Evolutionary conservation across 805 yeast species (phyloP), one percentile per base, ranked within the genome.

Genomic region (Candida qinlingensis): DNA sequence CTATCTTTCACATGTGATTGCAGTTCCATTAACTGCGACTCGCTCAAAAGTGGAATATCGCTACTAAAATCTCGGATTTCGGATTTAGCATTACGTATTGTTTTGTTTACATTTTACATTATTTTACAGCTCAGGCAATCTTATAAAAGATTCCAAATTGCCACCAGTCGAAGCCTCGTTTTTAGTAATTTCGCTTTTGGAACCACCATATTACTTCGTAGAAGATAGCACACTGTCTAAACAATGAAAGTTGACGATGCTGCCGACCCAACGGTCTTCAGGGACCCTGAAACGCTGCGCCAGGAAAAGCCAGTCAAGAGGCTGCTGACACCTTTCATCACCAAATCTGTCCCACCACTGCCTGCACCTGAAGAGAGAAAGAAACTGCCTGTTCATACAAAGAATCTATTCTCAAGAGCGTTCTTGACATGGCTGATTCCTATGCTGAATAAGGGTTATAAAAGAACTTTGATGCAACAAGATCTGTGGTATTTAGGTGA

Each of bases 391-490:
- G 31, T 49, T 2, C 27, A 59, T 36, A 48, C 59, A 3, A 67
- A 73, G 5, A 73, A 71, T 39, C 11, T 63, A 7, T 45, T 79
- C 10, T 70, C 73, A 11, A 66, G 64, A 50, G 38, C 70, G 0
- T 77, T 80, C 55, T 77, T 84, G 60, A 71, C 80, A 75, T 86
- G 91, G 90, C 64, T 85, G 44, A 56, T 65, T 9, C 89, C 89
- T 0, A 55, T 86, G 46, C 64, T 86, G 67, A 65, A 64, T 12
- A 73, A 73, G 4, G 92, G 94, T 3, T 86, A 85, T 63, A 81
- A 77, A 59, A 70, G 92, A 56, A 83, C 90, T 0, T 61, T 86
- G 41, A 75, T 74, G 40, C 81, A 83, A 5, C 73, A 77, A 38
- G 92, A 86, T 64, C 62, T 85, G 52, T 85, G 69, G 60, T 54